These are phyloP conservation scores for Rhynchospora breviuscula DNA, from an alignment of 176 grass and related monocot species.

Conservation along the genomic window DNA sequence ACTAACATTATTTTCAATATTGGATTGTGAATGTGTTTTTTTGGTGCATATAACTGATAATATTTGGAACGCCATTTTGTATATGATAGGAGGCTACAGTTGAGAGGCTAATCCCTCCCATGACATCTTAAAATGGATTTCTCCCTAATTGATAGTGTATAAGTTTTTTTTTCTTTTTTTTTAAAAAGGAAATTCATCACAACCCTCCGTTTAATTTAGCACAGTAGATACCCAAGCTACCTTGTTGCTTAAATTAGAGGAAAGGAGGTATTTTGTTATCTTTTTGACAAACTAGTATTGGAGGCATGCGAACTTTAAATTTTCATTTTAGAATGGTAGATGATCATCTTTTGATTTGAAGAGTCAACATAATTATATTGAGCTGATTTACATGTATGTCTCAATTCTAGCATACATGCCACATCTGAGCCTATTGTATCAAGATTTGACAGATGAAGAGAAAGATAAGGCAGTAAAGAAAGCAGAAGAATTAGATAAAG, in stretches of 20 bases:
- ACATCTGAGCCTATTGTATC: slow-evolving; percentile 69
- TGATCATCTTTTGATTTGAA: neutral
- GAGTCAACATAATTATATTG: neutral
- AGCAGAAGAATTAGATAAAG: slow-evolving; percentile 62
- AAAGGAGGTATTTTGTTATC: neutral
- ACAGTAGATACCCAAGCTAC: neutral
- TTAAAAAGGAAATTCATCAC: too few species aligned
- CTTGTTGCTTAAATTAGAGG: neutral
- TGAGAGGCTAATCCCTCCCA: neutral
- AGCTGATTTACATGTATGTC: neutral
- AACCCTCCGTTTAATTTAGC: neutral
- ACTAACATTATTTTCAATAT: neutral
- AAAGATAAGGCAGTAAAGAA: slow-evolving; percentile 69
- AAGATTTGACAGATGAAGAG: slow-evolving; percentile 72
- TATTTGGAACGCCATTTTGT: neutral
- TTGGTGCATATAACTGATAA: neutral
- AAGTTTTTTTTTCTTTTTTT: too few species aligned
- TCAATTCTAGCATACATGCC: slow-evolving; percentile 71
- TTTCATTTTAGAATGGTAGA: neutral
- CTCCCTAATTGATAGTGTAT: neutral
- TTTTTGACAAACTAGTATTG: neutral
- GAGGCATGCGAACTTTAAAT: neutral
- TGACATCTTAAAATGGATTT: neutral
- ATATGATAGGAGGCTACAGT: neutral
- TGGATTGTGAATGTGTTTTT: neutral